A percentile compares a stretch with the other conserved stretches of the same genome.
Evolutionary conservation across 768 basidiomycete genomes (phyloP).

Genomic region (Psilocybe tampanensis): DNA sequence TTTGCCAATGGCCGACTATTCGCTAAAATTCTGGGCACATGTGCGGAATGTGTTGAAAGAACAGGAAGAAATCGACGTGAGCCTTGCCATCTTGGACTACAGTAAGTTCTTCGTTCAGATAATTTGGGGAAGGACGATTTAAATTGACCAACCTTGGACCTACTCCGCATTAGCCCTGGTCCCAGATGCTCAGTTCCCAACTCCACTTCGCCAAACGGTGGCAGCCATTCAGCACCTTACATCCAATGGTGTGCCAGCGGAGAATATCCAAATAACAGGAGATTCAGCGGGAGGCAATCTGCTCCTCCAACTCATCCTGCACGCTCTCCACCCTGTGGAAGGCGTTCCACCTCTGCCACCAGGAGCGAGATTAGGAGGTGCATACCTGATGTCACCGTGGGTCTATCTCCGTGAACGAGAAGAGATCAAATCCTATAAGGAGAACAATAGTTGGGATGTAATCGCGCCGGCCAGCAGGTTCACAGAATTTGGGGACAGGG

Average conservation of each 20-base stretch:
- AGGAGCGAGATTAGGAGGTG: conserved; percentile 26
- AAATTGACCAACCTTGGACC: background rate
- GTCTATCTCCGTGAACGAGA: conserved; percentile 7
- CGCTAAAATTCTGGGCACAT: conserved; percentile 14
- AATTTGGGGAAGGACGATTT: background rate
- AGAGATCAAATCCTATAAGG: conserved; percentile 6
- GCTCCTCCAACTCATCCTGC: conserved; percentile 30
- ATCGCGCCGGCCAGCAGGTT: conserved; percentile 9
- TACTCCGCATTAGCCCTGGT: conserved; percentile 20
- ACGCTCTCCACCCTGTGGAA: conserved; percentile 32
- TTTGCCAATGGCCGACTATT: conserved; percentile 10
- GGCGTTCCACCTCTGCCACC: conserved; percentile 12
- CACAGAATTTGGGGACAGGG: conserved; percentile 19
- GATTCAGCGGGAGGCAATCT: conserved; percentile 40
- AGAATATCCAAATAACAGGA: conserved; percentile 32
- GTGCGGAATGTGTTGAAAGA: conserved; percentile 2
- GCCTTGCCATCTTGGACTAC: conserved; percentile 14
- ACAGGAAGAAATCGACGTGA: background rate
- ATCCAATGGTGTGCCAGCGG: conserved; percentile 23
- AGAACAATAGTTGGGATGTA: conserved; percentile 12
- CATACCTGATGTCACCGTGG: conserved; percentile 35
- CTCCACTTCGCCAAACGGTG: conserved; percentile 30
- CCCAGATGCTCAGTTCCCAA: conserved; percentile 30
- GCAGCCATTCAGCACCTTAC: conserved; percentile 30
- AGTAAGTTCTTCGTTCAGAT: conserved; percentile 1